These are phyloP conservation scores for Exserohilum rostratum DNA, from an alignment of 2,329 filamentous ascomycete species.

Conservation along the genomic window DNA sequence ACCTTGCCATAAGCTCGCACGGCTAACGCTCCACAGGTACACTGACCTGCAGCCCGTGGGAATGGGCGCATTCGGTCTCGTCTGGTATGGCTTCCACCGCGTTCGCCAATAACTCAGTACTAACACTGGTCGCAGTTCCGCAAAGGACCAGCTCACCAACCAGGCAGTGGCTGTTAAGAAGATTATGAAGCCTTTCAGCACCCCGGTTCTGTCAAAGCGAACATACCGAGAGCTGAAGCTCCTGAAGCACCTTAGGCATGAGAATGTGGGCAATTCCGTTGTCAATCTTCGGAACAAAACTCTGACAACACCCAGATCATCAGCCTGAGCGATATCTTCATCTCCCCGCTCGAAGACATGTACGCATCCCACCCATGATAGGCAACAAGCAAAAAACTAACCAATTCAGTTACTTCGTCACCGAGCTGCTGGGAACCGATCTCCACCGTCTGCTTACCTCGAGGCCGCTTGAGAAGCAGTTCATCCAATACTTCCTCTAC, in stretches of 20 bases:
- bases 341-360: conserved; percentile 98
- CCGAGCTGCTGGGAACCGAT: conserved; percentile 95
- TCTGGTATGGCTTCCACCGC: conserved; percentile 70
- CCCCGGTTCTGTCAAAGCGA: conserved; percentile 95
- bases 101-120: conserved; percentile 6
- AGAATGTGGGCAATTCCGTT: conserved; percentile 71
- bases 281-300: not conserved
- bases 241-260: conserved; percentile 93
- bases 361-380: conserved; percentile 55
- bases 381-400: conserved; percentile 19
- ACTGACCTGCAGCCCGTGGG: conserved; percentile 97
- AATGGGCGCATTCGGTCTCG: conserved; percentile 98
- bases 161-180: conserved; percentile 99
- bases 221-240: conserved; percentile 98
- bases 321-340: conserved; percentile 98
- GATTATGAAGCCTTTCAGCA: conserved; percentile 99
- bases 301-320: conserved; percentile 69
- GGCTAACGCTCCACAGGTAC: conserved; percentile 67
- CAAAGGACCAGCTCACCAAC: conserved; percentile 94
- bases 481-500: conserved; percentile 99
- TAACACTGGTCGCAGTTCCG: conserved; percentile 68
- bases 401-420: conserved; percentile 84
- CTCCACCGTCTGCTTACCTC: conserved; percentile 94
- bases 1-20: conserved; percentile 23
- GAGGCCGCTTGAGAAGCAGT: conserved; percentile 96